phyloP scores from a whole-genome alignment of 805 yeast genomes.

The Pichia insulana region DNA sequence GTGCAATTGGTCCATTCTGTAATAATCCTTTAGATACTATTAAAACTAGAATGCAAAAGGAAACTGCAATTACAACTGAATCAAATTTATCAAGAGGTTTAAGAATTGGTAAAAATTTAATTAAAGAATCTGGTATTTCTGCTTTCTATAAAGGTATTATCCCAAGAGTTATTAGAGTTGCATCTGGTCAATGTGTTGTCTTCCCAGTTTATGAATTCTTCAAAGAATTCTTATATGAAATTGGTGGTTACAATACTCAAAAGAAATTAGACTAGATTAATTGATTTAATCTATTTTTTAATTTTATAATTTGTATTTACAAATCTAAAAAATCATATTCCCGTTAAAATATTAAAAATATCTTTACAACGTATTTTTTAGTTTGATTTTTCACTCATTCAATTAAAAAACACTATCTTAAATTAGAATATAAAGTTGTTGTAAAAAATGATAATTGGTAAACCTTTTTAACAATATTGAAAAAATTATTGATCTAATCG shows the following conservation, averaged over 20 bases:
- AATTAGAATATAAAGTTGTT: too few species aligned
- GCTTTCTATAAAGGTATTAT: slow-evolving; percentile 96
- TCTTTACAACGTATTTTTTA: too few species aligned
- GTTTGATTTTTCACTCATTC: too few species aligned
- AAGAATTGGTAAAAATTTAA: slow-evolving; percentile 70
- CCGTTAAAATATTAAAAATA: too few species aligned
- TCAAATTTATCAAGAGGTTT: slow-evolving; percentile 70
- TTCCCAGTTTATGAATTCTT: slow-evolving; percentile 93
- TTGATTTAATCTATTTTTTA: background rate
- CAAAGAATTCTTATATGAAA: slow-evolving; percentile 50
- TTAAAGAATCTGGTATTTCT: slow-evolving; percentile 80
- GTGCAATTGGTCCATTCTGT: slow-evolving; percentile 96
- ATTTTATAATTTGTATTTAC: background rate
- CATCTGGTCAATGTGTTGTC: slow-evolving; percentile 98
- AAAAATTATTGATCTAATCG: slow-evolving; percentile 43
- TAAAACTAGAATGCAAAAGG: slow-evolving; percentile 93
- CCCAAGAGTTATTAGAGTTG: slow-evolving; percentile 98
- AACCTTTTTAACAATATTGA: slow-evolving; percentile 4
- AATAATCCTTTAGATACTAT: slow-evolving; percentile 97
- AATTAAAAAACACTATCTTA: too few species aligned
- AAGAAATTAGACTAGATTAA: slow-evolving; percentile 15
- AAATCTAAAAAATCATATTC: background rate
- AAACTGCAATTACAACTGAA: slow-evolving; percentile 53
- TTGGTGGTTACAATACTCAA: slow-evolving; percentile 17
- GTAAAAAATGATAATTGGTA: slow-evolving; percentile 1